These are phyloP conservation scores for Yamadazyma conglobata DNA, from an alignment of 1,139 yeast genomes.

Conservation along the genomic window DNA sequence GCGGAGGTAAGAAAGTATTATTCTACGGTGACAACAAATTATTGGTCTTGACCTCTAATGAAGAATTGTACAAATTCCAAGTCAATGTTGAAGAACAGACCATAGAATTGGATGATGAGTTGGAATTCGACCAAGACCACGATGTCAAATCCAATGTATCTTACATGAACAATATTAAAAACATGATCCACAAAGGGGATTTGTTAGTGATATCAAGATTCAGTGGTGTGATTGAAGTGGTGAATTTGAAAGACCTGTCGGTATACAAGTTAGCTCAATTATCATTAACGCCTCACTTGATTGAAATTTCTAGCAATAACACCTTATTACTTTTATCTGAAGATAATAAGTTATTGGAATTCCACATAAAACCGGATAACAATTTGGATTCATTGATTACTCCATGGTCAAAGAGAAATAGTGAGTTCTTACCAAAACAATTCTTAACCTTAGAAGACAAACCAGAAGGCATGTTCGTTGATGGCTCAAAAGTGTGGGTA, in stretches of 20 bases:
- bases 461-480: slow-evolving; percentile 67
- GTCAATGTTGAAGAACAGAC: slow-evolving; percentile 25
- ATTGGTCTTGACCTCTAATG: slow-evolving; percentile 60
- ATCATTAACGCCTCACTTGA: slow-evolving; percentile 47
- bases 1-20: slow-evolving; percentile 58
- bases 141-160: slow-evolving; percentile 26
- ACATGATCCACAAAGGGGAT: slow-evolving; percentile 45
- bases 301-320: slow-evolving; percentile 49
- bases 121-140: slow-evolving; percentile 30
- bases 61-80: slow-evolving; percentile 54
- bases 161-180: slow-evolving; percentile 46
- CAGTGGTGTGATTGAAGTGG: slow-evolving; percentile 64
- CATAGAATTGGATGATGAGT: slow-evolving; percentile 38
- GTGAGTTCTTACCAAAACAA: slow-evolving; percentile 70
- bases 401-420: slow-evolving; percentile 75
- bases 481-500: slow-evolving; percentile 57
- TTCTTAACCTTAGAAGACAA: slow-evolving; percentile 60
- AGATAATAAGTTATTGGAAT: slow-evolving; percentile 74
- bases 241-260: slow-evolving; percentile 22
- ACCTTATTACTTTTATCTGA: slow-evolving; percentile 66
- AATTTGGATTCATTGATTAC: slow-evolving; percentile 46
- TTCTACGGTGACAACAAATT: slow-evolving; percentile 45
- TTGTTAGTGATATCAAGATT: slow-evolving; percentile 46
- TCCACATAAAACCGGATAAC: slow-evolving; percentile 23
- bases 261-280: slow-evolving; percentile 51